Evolutionary conservation across 1,284 basidiomycete genomes (phyloP), one percentile per base, ranked within the genome.

Genomic region (Fomes fomentarius): DNA sequence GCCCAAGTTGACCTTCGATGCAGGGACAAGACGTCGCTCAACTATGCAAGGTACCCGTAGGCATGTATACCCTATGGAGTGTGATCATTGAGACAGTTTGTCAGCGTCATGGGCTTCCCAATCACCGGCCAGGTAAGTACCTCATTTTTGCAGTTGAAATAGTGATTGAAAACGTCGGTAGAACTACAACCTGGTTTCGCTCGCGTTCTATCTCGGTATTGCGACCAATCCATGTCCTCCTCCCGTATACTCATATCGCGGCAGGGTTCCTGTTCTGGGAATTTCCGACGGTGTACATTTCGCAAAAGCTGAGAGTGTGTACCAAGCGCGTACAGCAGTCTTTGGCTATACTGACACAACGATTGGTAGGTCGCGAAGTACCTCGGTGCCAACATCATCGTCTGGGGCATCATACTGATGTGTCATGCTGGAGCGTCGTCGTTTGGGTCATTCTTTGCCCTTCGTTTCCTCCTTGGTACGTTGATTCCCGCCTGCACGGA

Each of bases 21-120:
- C 53, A 85, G 85, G 54, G 85, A 87, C 69, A 88, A 87, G 73
- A 87, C 83, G 3, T 80, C 83, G 15, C 65, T 86, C 40, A 87
- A 86, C 64, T 87, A 87, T 73, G 83, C 83, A 19, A 85, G 83
- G 83, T 79, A 60, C n/a, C n/a, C n/a, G n/a, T n/a, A n/a, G n/a
- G n/a, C n/a, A 28, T 60, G 51, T 24, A 11, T 6, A 5, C 9
- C 31, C 22, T 12, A 22, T 24, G 26, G 17, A 17, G 31, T 17
- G 17, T 50, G 17, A 28, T 12, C 43, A 37, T 48, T 62, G 26
- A 58, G 19, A 25, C 26, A 25, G 48, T 19, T 39, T 21, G 37
- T 3, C 46, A 85, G 83, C 61, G 79, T 87, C 58, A 87, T 87
- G 84, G 83, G 82, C 6, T 74, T 87, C 44, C 84, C 84, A 3